Base-by-base conservation (phyloP, 495 filamentous ascomycete species). In the Hypoxylon lenormandii region DNA sequence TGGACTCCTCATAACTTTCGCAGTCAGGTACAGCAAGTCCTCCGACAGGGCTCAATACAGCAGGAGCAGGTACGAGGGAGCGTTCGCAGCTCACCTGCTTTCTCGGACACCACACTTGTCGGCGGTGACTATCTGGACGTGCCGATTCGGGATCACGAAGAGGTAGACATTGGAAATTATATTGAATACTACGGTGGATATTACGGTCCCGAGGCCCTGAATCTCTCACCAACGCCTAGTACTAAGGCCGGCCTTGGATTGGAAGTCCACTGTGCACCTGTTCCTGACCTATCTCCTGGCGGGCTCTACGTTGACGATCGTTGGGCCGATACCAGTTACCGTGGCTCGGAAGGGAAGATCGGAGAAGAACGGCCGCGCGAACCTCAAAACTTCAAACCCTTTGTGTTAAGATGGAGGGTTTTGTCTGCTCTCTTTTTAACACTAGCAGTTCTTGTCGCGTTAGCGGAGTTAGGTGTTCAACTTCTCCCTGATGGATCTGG, bases 401-500 rank as follows among this genome's bases (percentile, higher is more conserved):
- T 38, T 16, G 53, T 55, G 4, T 48, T 76, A 26, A 57, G 54
- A 56, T 40, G 43, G 57, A 30, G 8, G 3, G 55, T 72, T 22
- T 57, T 76, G 21, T 12, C 60, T 12, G 12, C 37, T 16, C 21
- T 74, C 5, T 54, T 69, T 12, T 53, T 60, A 3, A 30, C 19
- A 12, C 50, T 76, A n/a, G 53, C 47, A 18, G n/a, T 55, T 15
- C 48, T 74, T 12, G 28, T 69, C 18, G 49, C 22, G 3, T 22
- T 76, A 18, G 65, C 67, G 42, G 66, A 66, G 53, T 23, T 76
- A 23, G 57, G 67, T 0, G 64, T 73, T 47, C 67, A 66, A 46
- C 52, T 69, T 38, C 67, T 76, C 2, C 73, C 73, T 21, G 38
- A 69, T 28, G 52, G 43, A 3, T 64, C 64, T 21, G 56, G 45